These are phyloP conservation scores for Candida tallmaniae DNA, from an alignment of 805 yeast genomes.

Conservation along the genomic window DNA sequence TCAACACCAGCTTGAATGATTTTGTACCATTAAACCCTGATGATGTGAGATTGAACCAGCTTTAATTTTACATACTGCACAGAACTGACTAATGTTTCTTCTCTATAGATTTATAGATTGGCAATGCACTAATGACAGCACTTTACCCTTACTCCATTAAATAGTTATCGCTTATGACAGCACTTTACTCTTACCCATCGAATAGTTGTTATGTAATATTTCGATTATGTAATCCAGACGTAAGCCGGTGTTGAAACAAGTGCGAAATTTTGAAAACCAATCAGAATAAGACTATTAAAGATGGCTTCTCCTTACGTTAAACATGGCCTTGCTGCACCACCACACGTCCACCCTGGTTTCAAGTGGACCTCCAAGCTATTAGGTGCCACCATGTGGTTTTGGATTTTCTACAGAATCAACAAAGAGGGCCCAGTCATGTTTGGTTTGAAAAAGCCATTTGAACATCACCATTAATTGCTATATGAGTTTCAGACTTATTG, in stretches of 20 bases:
- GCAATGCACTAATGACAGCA: slow-evolving; percentile 1
- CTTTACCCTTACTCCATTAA: background rate
- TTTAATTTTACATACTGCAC: slow-evolving; percentile 1
- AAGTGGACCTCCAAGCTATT: slow-evolving; percentile 59
- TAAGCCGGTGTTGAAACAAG: no score
- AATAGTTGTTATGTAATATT: no score
- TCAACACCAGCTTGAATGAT: slow-evolving; percentile 10
- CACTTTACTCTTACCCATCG: no score
- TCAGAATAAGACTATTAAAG: slow-evolving; percentile 6
- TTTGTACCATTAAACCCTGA: slow-evolving; percentile 11
- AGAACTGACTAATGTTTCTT: background rate
- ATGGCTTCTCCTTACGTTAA: slow-evolving; percentile 44
- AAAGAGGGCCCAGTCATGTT: slow-evolving; percentile 65
- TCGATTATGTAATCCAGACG: no score
- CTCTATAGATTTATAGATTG: slow-evolving; percentile 1
- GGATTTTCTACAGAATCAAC: slow-evolving; percentile 76
- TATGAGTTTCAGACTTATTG: background rate
- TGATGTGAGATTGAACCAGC: slow-evolving; percentile 10
- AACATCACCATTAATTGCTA: slow-evolving; percentile 22
- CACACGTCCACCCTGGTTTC: slow-evolving; percentile 57
- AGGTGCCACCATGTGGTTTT: slow-evolving; percentile 89
- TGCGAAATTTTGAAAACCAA: slow-evolving; percentile 3
- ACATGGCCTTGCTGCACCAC: slow-evolving; percentile 62
- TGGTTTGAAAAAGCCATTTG: slow-evolving; percentile 39
- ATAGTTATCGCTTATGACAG: no score